A percentile compares a stretch with the other conserved stretches of the same genome.
Conservation (phyloP, 768 basidiomycete species). For the Suillus decipiens region DNA sequence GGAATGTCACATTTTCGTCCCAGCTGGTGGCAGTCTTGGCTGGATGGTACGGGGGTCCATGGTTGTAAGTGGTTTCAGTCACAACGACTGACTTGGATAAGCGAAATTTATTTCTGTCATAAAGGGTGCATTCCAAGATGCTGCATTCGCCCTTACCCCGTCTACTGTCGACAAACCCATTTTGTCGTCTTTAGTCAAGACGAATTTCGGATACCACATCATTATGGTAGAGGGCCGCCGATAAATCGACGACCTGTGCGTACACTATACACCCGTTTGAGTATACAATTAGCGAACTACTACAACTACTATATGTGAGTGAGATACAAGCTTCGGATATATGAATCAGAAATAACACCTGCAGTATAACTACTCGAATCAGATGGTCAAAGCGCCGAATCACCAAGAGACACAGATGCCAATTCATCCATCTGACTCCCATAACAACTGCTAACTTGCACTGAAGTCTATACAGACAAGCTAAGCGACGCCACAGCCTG, state of each 20-base stretch:
- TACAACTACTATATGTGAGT: slow-evolving; percentile 6
- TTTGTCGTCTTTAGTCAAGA: slow-evolving; percentile 75
- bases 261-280: background rate
- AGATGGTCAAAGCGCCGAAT: background rate
- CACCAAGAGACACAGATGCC: background rate
- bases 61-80: slow-evolving; percentile 51
- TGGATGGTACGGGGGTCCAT: slow-evolving; percentile 88
- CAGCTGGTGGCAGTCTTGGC: slow-evolving; percentile 83
- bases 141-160: slow-evolving; percentile 78
- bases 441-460: slow-evolving; percentile 58
- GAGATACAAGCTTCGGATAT: slow-evolving; percentile 10
- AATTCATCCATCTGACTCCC: slow-evolving; percentile 24
- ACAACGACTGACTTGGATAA: slow-evolving; percentile 1
- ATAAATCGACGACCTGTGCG: slow-evolving; percentile 22
- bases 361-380: background rate
- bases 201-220: slow-evolving; percentile 83
- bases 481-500: slow-evolving; percentile 11
- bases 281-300: slow-evolving; percentile 6
- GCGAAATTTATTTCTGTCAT: slow-evolving; percentile 11
- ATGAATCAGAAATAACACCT: slow-evolving; percentile 10
- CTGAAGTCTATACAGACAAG: slow-evolving; percentile 44
- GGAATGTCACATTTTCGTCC: slow-evolving; percentile 7
- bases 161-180: slow-evolving; percentile 81
- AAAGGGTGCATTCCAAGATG: slow-evolving; percentile 79
- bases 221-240: slow-evolving; percentile 90